A percentile compares a stretch with the other conserved stretches of the same genome.
These are phyloP conservation scores for Rosa multiflora DNA, from an alignment of 306 rosid genomes.

Conservation along the genomic window DNA sequence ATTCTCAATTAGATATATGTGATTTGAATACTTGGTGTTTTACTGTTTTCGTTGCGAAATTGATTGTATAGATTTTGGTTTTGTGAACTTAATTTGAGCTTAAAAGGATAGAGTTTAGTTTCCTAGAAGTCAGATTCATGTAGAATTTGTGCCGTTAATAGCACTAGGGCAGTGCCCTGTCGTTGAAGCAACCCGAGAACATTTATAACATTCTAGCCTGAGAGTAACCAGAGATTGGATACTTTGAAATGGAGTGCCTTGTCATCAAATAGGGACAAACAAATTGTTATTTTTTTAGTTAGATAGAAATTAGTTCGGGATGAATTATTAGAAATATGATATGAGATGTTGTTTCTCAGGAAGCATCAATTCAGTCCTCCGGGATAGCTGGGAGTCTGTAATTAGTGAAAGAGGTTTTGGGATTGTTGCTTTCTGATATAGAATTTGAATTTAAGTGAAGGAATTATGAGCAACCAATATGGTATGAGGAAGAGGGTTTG, in stretches of 20 bases:
- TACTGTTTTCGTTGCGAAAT: neutral
- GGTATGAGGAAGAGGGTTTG: neutral
- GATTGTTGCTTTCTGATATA: neutral
- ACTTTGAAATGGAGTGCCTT: slow-evolving; percentile 32
- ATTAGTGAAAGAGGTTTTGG: neutral
- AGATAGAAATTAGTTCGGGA: slow-evolving; percentile 7
- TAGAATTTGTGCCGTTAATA: neutral
- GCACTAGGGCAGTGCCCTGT: slow-evolving; percentile 37
- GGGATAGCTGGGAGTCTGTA: neutral
- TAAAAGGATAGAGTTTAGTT: neutral
- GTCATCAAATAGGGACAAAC: slow-evolving; percentile 36
- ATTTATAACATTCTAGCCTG: slow-evolving; percentile 4
- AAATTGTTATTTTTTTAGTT: slow-evolving; percentile 10
- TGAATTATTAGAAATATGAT: neutral
- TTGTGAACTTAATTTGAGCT: neutral
- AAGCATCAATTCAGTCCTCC: neutral
- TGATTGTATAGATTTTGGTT: neutral
- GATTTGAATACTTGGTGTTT: neutral
- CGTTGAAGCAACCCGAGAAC: slow-evolving; percentile 31
- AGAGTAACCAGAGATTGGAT: slow-evolving; percentile 48
- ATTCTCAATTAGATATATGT: neutral
- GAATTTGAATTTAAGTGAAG: neutral
- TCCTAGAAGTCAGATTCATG: neutral
- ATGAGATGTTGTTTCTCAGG: slow-evolving; percentile 40
- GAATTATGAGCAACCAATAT: neutral